phyloP scores from a whole-genome alignment of 805 yeast genomes.

The Pichia rugopelliculosa region DNA sequence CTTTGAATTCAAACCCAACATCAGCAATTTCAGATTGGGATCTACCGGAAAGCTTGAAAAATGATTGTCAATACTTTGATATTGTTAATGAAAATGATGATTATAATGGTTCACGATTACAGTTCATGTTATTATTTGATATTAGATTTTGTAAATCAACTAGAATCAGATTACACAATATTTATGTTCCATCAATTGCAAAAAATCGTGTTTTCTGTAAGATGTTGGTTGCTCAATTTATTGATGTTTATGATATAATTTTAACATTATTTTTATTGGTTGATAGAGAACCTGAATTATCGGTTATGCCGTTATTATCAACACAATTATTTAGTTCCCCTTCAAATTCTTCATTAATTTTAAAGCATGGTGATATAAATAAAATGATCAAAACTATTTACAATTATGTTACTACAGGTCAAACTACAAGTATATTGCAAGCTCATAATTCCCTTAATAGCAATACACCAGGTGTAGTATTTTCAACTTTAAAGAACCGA shows the following conservation, averaged over 20 bases:
- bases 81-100: not conserved
- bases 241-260: constrained; percentile 71
- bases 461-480: constrained; percentile 26
- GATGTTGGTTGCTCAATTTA: constrained; percentile 68
- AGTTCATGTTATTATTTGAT: constrained; percentile 57
- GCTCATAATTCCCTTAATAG: not conserved
- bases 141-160: constrained; percentile 63
- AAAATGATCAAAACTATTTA: constrained; percentile 56
- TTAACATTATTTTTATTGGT: constrained; percentile 60
- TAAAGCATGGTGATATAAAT: constrained; percentile 56
- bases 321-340: constrained; percentile 91
- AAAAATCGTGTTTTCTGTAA: constrained; percentile 50
- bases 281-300: constrained; percentile 86
- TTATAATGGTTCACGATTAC: constrained; percentile 46
- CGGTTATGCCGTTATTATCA: constrained; percentile 64
- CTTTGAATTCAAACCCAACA: constrained; percentile 10
- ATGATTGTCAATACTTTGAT: constrained; percentile 42
- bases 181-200: constrained; percentile 58
- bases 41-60: constrained; percentile 34
- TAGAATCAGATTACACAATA: constrained; percentile 50
- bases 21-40: constrained; percentile 38
- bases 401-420: constrained; percentile 52
- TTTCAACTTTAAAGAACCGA: constrained; percentile 50
- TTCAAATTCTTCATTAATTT: constrained; percentile 57
- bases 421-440: constrained; percentile 19